Evolutionary conservation across 2,329 filamentous ascomycete species (phyloP).

Genomic region (Pseudohalonectria lignicola): DNA sequence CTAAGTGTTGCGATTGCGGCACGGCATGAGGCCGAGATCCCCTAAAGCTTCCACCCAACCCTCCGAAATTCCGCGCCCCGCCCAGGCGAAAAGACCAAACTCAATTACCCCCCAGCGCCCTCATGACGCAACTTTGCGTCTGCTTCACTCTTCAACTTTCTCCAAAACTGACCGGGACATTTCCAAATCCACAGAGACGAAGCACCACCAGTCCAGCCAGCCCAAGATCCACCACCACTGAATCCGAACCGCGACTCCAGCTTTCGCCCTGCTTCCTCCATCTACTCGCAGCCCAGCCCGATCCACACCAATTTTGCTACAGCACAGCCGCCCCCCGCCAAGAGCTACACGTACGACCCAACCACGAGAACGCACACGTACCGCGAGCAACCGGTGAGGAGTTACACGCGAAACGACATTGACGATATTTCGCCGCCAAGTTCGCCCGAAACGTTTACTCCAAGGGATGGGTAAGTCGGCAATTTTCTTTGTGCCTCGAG

Average conservation of each 20-base stretch:
- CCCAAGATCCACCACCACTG: slow-evolving; percentile 21
- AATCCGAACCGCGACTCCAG: slow-evolving; percentile 23
- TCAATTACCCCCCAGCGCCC: no score
- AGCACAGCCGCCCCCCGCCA: slow-evolving; percentile 8
- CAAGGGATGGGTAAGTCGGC: slow-evolving; percentile 32
- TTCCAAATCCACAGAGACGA: slow-evolving; percentile 18
- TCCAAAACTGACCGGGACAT: no score
- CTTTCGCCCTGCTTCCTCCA: slow-evolving; percentile 43
- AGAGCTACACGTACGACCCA: slow-evolving; percentile 8
- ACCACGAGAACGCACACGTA: no score
- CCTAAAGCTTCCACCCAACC: not conserved
- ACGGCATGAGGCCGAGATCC: not conserved
- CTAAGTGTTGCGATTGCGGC: not conserved
- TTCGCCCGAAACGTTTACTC: slow-evolving; percentile 36
- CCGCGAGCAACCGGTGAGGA: no score
- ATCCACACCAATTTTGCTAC: slow-evolving; percentile 19
- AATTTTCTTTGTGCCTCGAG: no score
- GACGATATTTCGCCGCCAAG: slow-evolving; percentile 43
- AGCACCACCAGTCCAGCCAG: slow-evolving; percentile 13
- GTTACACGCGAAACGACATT: no score
- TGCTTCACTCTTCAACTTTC: no score
- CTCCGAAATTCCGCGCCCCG: no score
- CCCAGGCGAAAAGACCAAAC: no score
- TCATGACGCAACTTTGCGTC: no score
- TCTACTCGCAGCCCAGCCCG: slow-evolving; percentile 48